Conservation (phyloP, 768 basidiomycete genomes). For the Boletellus sp. region DNA sequence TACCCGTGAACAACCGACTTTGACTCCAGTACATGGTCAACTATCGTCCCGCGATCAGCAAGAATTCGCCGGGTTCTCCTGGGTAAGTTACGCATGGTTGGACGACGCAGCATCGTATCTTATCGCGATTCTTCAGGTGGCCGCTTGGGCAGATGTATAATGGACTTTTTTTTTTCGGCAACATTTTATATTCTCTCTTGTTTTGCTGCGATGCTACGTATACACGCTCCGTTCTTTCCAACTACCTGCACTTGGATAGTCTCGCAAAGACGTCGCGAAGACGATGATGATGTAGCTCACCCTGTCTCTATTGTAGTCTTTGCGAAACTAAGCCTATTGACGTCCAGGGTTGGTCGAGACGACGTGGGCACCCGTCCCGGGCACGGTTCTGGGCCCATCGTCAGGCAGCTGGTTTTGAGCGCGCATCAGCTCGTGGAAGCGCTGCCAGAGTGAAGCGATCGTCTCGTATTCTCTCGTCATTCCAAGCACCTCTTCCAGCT, state of each 20-base stretch:
- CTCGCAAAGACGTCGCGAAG: constrained; percentile 20
- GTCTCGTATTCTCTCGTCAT: constrained; percentile 93
- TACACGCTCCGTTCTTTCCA: constrained; percentile 22
- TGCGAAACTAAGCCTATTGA: constrained; percentile 11
- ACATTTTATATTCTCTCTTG: constrained; percentile 28
- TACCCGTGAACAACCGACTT: constrained; percentile 91
- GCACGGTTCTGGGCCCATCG: constrained; percentile 38
- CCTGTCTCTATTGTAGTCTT: constrained; percentile 5
- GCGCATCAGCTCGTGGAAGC: constrained; percentile 76
- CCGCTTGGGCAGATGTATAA: constrained; percentile 57
- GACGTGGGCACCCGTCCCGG: constrained; percentile 72
- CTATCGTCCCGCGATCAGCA: constrained; percentile 85
- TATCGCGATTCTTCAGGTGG: constrained; percentile 24
- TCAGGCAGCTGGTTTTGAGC: constrained; percentile 37
- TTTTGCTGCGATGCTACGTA: constrained; percentile 34
- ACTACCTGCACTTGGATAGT: constrained; percentile 40
- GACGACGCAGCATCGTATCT: background rate
- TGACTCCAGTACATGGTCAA: constrained; percentile 96
- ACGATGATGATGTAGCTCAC: constrained; percentile 20
- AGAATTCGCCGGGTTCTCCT: constrained; percentile 97
- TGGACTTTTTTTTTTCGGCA: constrained; percentile 22
- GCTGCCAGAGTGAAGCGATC: constrained; percentile 80
- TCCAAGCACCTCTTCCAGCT: constrained; percentile 86
- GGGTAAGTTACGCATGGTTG: constrained; percentile 46
- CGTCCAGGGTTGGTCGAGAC: constrained; percentile 35